Conservation (phyloP, 768 basidiomycete species). For the Auricularia heimuer region DNA sequence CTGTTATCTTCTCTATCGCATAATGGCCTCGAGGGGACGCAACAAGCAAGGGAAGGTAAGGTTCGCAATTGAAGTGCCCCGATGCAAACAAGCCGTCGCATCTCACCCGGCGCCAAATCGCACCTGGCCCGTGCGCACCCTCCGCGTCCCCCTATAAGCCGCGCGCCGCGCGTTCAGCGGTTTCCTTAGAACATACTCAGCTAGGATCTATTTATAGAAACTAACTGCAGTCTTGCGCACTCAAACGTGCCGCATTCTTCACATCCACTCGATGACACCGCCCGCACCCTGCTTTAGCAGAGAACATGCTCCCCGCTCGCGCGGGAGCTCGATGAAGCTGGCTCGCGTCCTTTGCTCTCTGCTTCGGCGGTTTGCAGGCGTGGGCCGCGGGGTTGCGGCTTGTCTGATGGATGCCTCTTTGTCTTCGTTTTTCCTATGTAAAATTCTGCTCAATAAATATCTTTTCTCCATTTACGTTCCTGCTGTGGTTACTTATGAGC, state of each 20-base stretch:
- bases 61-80: too few species aligned
- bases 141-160: background rate
- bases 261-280: background rate
- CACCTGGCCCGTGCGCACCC: background rate
- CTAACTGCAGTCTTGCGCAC: slow-evolving; percentile 2
- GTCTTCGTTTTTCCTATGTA: background rate
- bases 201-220: slow-evolving; percentile 4
- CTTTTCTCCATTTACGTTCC: too few species aligned
- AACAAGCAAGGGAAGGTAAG: too few species aligned
- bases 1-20: too few species aligned
- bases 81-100: too few species aligned
- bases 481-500: too few species aligned
- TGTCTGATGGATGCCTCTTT: background rate
- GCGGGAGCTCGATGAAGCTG: background rate
- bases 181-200: slow-evolving; percentile 3
- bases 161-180: background rate
- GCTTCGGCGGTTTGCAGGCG: background rate
- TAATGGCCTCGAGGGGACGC: too few species aligned
- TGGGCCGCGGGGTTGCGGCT: background rate
- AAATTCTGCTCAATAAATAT: background rate
- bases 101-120: too few species aligned
- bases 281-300: background rate
- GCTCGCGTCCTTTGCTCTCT: background rate
- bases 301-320: background rate
- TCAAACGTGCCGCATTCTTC: slow-evolving; percentile 2